These are phyloP conservation scores for Sugiyamaella paludigena DNA, from an alignment of 1,139 yeast genomes.

Conservation along the genomic window DNA sequence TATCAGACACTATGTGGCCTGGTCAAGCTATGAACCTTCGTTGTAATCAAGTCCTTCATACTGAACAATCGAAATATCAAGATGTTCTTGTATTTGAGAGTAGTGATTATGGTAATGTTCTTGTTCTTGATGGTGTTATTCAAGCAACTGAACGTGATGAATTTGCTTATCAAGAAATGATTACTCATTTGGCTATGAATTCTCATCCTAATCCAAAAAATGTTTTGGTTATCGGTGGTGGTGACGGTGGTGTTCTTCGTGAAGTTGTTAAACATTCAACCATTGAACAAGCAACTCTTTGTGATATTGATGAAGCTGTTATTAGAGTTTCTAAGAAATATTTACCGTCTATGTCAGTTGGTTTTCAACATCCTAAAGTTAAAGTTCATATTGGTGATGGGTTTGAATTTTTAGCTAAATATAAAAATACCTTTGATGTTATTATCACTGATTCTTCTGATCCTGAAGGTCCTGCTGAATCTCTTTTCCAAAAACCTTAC, in stretches of 20 bases:
- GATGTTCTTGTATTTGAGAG: conserved; percentile 87
- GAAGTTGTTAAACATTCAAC: conserved; percentile 84
- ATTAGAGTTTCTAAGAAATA: conserved; percentile 77
- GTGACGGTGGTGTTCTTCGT: conserved; percentile 94
- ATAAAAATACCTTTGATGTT: conserved; percentile 72
- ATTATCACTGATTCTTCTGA: conserved; percentile 93
- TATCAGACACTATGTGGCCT: conserved; percentile 86
- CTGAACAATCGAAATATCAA: conserved; percentile 80
- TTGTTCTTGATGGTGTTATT: conserved; percentile 85
- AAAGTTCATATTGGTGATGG: conserved; percentile 87
- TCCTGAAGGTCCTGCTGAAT: conserved; percentile 96
- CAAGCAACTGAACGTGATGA: conserved; percentile 95
- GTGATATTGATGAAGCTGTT: conserved; percentile 91
- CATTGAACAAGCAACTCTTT: conserved; percentile 81
- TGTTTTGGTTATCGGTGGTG: conserved; percentile 92
- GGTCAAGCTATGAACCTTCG: conserved; percentile 90
- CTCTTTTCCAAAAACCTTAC: conserved; percentile 82
- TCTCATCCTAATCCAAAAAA: conserved; percentile 88
- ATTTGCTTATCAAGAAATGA: conserved; percentile 94
- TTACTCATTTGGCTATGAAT: conserved; percentile 83
- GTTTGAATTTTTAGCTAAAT: conserved; percentile 79
- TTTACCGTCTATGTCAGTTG: conserved; percentile 79
- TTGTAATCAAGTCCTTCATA: conserved; percentile 78
- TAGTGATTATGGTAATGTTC: conserved; percentile 83
- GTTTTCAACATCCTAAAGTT: conserved; percentile 78